A percentile compares a stretch with the other conserved stretches of the same genome.
phyloP scores from a whole-genome alignment of 2,329 filamentous ascomycete genomes.

The Colletotrichum sp. region DNA sequence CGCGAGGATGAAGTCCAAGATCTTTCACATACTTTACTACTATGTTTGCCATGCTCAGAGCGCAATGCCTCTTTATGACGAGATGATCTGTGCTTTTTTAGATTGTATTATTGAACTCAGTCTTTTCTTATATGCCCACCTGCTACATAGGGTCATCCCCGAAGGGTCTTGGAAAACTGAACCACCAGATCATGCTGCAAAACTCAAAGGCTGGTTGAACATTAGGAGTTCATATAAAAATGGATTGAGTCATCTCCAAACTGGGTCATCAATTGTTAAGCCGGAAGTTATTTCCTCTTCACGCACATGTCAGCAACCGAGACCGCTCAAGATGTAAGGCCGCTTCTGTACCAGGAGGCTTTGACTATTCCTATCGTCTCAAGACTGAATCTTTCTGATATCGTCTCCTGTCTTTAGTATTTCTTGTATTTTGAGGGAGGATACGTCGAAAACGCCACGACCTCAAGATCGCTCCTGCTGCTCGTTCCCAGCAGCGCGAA shows the following conservation, averaged over 20 bases:
- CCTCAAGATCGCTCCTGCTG: not conserved
- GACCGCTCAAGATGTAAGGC: not conserved
- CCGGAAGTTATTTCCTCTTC: not conserved
- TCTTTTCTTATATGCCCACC: not conserved
- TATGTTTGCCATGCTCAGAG: not conserved
- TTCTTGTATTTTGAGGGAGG: not conserved
- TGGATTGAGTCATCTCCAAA: not conserved
- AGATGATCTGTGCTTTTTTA: not conserved
- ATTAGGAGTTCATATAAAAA: not conserved
- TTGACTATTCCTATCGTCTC: accelerated
- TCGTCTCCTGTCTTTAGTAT: not conserved
- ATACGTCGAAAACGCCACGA: not conserved
- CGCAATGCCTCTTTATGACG: not conserved
- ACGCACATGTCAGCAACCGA: accelerated
- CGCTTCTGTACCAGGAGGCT: not conserved
- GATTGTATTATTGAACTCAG: not conserved
- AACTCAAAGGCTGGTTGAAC: accelerated
- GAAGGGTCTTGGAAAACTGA: not conserved
- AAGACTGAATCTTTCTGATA: accelerated
- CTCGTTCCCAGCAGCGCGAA: not conserved
- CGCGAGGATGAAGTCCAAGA: not conserved
- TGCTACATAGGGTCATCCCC: not conserved
- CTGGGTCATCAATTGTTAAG: not conserved
- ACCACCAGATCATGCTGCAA: not conserved
- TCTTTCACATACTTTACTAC: accelerated